phyloP scores from a whole-genome alignment of 768 basidiomycete species.

The Hygrocybe punicea region DNA sequence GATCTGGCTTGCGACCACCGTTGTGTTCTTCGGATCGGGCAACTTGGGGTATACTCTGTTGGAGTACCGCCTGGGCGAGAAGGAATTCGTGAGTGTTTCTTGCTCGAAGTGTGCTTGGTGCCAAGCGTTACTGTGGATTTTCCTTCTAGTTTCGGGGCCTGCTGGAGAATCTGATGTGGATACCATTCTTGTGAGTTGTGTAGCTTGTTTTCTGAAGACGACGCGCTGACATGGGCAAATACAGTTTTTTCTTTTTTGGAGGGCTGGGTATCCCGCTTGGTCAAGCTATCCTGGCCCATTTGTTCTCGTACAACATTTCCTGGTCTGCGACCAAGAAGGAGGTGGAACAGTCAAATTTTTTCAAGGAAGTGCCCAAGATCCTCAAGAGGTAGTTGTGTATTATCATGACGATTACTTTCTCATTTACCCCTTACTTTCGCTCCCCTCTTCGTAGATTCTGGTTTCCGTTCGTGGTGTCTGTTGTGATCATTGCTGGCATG shows the following conservation, averaged over 20 bases:
- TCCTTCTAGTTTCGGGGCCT: conserved; percentile 20
- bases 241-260: conserved; percentile 75
- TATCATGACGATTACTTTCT: conserved; percentile 23
- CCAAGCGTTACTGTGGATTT: neutral
- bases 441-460: conserved; percentile 45
- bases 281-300: conserved; percentile 65
- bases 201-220: too few relatives aligned
- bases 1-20: conserved; percentile 71
- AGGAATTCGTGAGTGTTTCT: conserved; percentile 39
- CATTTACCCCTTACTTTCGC: too few relatives aligned
- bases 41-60: conserved; percentile 68
- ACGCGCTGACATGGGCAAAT: neutral
- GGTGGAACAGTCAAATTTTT: conserved; percentile 83
- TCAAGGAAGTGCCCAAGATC: conserved; percentile 86
- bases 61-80: conserved; percentile 67
- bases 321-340: conserved; percentile 72
- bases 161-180: conserved; percentile 60
- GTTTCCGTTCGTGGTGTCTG: conserved; percentile 50
- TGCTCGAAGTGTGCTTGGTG: neutral
- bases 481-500: conserved; percentile 56
- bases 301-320: conserved; percentile 54
- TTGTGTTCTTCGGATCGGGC: conserved; percentile 76
- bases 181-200: conserved; percentile 75
- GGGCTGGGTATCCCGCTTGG: conserved; percentile 68
- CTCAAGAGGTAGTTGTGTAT: conserved; percentile 50